These are phyloP conservation scores for Vigna unguiculata DNA, from an alignment of 306 rosid species.

Conservation along the genomic window DNA sequence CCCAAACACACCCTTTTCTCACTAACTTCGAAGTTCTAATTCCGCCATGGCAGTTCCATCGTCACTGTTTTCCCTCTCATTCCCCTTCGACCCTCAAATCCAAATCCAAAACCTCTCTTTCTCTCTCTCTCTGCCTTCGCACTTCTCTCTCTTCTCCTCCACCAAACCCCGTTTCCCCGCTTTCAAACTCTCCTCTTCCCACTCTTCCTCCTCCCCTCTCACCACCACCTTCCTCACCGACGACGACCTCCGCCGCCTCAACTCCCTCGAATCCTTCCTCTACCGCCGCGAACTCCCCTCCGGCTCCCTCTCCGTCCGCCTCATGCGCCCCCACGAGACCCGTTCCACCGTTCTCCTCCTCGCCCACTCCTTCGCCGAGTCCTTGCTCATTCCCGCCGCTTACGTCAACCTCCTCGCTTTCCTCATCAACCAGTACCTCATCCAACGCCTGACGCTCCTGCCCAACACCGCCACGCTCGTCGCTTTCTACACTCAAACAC, in stretches of 20 bases:
- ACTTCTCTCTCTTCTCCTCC: not conserved
- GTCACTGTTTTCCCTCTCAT: not conserved
- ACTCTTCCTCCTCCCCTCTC: slow-evolving; percentile 23
- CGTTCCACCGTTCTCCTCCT: slow-evolving; percentile 66
- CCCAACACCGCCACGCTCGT: slow-evolving; percentile 84
- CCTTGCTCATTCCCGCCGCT: slow-evolving; percentile 68
- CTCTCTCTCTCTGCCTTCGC: slow-evolving; percentile 31
- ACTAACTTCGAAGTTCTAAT: not conserved
- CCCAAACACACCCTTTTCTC: not conserved
- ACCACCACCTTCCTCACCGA: slow-evolving; percentile 59
- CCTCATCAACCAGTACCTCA: slow-evolving; percentile 77
- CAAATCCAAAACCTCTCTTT: slow-evolving; percentile 44
- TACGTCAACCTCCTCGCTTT: slow-evolving; percentile 64
- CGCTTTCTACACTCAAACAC: slow-evolving; percentile 61
- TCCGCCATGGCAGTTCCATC: not conserved
- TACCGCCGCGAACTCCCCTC: slow-evolving; percentile 65
- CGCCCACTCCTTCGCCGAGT: slow-evolving; percentile 83
- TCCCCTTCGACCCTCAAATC: not conserved
- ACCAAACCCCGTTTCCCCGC: slow-evolving; percentile 37
- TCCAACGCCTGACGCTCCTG: slow-evolving; percentile 64
- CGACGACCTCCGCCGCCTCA: slow-evolving; percentile 66
- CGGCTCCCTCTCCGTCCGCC: slow-evolving; percentile 78
- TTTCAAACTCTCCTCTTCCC: slow-evolving; percentile 60
- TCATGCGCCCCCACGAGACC: slow-evolving; percentile 70
- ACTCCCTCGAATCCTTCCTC: slow-evolving; percentile 57